Evolutionary conservation across 768 basidiomycete species (phyloP).

Genomic region (Tylopilus felleus): DNA sequence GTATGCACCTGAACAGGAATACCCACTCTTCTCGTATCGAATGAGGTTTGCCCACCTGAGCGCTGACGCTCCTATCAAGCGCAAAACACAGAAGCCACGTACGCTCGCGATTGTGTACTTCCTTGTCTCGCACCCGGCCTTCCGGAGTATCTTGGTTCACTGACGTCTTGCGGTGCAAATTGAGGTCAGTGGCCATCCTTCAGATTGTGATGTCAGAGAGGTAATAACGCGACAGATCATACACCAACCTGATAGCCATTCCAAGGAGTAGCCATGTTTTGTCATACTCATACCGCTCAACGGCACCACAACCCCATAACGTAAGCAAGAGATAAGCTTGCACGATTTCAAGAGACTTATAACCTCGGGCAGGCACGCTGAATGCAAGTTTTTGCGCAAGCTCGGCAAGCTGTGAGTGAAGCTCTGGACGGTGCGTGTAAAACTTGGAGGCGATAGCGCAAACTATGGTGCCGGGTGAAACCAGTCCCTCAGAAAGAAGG

Average conservation of each 20-base stretch:
- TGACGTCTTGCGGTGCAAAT: slow-evolving; percentile 84
- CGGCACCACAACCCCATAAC: slow-evolving; percentile 90
- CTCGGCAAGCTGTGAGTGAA: slow-evolving; percentile 75
- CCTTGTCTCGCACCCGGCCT: slow-evolving; percentile 70
- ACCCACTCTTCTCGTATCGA: slow-evolving; percentile 91
- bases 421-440: slow-evolving; percentile 75
- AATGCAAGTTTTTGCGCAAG: slow-evolving; percentile 88
- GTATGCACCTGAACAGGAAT: background rate
- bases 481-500: background rate
- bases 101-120: slow-evolving; percentile 92
- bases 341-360: slow-evolving; percentile 92
- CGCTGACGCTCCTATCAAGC: slow-evolving; percentile 85
- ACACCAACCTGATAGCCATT: slow-evolving; percentile 72
- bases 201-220: slow-evolving; percentile 9
- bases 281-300: slow-evolving; percentile 95
- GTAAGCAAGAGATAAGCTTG: slow-evolving; percentile 91
- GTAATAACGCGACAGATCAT: background rate
- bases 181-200: slow-evolving; percentile 95
- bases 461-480: slow-evolving; percentile 45
- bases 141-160: slow-evolving; percentile 69
- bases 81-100: slow-evolving; percentile 90
- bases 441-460: slow-evolving; percentile 94
- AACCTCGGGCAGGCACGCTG: slow-evolving; percentile 77
- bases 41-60: slow-evolving; percentile 96
- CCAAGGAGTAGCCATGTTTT: slow-evolving; percentile 89